Evolutionary conservation across 495 filamentous ascomycete species (phyloP).

Genomic region (Penicillium longicatenatum): DNA sequence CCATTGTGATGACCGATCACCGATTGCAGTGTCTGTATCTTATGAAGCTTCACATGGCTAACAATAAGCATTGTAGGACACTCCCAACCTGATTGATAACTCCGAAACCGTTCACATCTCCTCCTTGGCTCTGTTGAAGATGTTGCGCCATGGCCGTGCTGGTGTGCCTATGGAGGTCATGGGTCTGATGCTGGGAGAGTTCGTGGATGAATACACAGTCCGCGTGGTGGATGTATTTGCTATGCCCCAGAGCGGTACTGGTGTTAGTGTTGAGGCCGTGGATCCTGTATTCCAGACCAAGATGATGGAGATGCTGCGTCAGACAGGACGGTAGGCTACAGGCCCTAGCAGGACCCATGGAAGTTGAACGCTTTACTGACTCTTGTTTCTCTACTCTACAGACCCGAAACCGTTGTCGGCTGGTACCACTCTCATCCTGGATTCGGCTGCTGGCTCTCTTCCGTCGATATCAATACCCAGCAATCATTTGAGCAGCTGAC

Average conservation of each 20-base stretch:
- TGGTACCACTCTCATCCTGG: constrained; percentile 99
- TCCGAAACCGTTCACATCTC: constrained; percentile 99
- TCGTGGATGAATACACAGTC: constrained; percentile 98
- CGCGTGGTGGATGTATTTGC: constrained; percentile 97
- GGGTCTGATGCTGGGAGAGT: constrained; percentile 98
- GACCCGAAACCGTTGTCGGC: constrained; percentile 94
- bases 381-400: constrained; percentile 31
- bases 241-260: constrained; percentile 99
- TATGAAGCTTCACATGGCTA: constrained; percentile 12
- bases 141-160: constrained; percentile 94
- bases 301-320: constrained; percentile 99
- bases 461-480: constrained; percentile 99
- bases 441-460: constrained; percentile 98
- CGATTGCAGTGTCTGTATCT: not conserved
- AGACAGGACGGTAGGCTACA: constrained; percentile 84
- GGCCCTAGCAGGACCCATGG: not conserved
- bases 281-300: constrained; percentile 98
- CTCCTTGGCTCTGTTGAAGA: constrained; percentile 94
- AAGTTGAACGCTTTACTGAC: constrained; percentile 1
- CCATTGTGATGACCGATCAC: constrained; percentile 5
- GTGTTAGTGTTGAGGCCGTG: constrained; percentile 97
- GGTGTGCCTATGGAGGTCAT: constrained; percentile 99
- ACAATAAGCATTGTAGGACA: constrained; percentile 60
- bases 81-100: constrained; percentile 89
- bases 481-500: constrained; percentile 98